Evolutionary conservation across 768 basidiomycete species (phyloP).

Genomic region (Sporobolomyces pararoseus): DNA sequence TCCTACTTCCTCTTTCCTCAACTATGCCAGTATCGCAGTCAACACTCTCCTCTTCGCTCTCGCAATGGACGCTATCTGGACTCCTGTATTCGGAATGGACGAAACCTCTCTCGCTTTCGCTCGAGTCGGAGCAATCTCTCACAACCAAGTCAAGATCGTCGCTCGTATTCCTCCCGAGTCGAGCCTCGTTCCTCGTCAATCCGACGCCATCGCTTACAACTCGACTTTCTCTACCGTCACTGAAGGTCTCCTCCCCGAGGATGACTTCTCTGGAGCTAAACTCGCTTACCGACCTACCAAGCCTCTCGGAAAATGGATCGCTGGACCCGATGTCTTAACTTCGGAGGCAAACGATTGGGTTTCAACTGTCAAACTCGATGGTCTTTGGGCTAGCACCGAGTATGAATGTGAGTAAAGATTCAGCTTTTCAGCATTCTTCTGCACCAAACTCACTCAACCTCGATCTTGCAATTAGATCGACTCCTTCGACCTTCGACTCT

Average conservation of each 20-base stretch:
- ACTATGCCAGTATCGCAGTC: too few relatives aligned
- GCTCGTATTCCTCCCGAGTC: slow-evolving; percentile 58
- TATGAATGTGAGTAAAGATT: slow-evolving; percentile 62
- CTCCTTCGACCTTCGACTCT: slow-evolving; percentile 46
- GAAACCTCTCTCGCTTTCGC: slow-evolving; percentile 59
- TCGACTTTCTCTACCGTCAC: not conserved
- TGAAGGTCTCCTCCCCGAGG: slow-evolving; percentile 37
- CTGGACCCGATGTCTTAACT: slow-evolving; percentile 29
- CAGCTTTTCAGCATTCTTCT: not conserved
- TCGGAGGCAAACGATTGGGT: slow-evolving; percentile 42
- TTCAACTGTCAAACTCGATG: slow-evolving; percentile 53
- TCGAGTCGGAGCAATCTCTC: slow-evolving; percentile 67
- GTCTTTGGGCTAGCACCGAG: slow-evolving; percentile 65
- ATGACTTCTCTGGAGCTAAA: slow-evolving; percentile 39
- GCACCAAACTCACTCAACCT: too few relatives aligned
- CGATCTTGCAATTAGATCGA: slow-evolving; percentile 4
- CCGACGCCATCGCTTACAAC: slow-evolving; percentile 28
- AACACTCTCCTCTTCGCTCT: slow-evolving; percentile 50
- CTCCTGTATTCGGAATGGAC: slow-evolving; percentile 60
- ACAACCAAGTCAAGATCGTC: slow-evolving; percentile 61
- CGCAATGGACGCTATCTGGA: slow-evolving; percentile 56
- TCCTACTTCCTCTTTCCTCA: too few relatives aligned
- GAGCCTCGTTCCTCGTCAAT: slow-evolving; percentile 3
- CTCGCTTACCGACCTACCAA: slow-evolving; percentile 42
- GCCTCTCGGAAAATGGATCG: slow-evolving; percentile 41